Evolutionary conservation across 169 alveolate genomes (phyloP), one percentile per base, ranked within the genome.

Genomic region (Plasmodium knowlesi): DNA sequence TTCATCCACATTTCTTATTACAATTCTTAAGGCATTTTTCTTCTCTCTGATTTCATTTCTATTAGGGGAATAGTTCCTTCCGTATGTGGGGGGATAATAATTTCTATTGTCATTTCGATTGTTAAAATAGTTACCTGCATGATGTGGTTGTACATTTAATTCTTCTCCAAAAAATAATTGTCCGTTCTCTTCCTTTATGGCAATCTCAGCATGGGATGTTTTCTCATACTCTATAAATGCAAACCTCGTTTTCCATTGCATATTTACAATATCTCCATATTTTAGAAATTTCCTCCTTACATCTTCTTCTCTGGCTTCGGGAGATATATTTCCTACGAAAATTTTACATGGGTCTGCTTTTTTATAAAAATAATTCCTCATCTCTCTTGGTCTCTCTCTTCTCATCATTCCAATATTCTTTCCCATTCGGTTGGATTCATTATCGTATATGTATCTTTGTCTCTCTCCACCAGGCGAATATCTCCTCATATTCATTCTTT

Each of bases 241-340:
- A 82, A 97, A 97, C 70, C 96, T 96, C 82, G 96, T 93, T 94
- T 97, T 94, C 83, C 96, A 96, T 46, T 97, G 98, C 43, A 96
- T 93, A 22, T 93, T 96, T 28, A 94, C 94, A 32, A 97, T 96
- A 28, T 95, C 97, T 1, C 98, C 98, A 90, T 94, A 97, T 54
- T 96, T 92, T 2, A 95, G 61, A 90, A 97, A 97, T 80, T 94
- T 96, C 50, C 93, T 88, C 30, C 95, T 97, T 81, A 97, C 82
- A 54, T 97, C 98, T 43, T 97, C 98, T 95, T 96, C 98, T 80
- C 97, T 96, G 41, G 96, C 97, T 39, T 95, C 96, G 6, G 97
- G 96, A n/a, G 97, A 95, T 50, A 97, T 92, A 70, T 97, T 97
- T 19, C 98, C 98, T 25, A 97, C 96, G 91, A 97, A 97, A 8